phyloP scores from a whole-genome alignment of 768 basidiomycete genomes.

The Termitomyces sp. region DNA sequence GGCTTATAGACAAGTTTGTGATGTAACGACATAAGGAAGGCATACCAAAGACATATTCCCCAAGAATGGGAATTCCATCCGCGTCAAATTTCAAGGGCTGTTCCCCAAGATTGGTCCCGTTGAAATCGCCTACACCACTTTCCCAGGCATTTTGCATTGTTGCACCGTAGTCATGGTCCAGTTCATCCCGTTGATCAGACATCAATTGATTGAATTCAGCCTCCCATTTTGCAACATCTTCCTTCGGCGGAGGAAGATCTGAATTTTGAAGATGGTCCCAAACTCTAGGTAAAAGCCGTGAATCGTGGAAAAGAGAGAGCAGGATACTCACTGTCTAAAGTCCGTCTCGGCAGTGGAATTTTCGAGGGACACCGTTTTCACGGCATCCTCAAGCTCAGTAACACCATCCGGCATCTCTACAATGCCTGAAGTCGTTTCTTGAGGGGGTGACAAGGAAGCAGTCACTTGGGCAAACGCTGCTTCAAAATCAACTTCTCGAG shows the following conservation, averaged over 20 bases:
- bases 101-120: conserved; percentile 25
- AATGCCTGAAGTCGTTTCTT: conserved; percentile 41
- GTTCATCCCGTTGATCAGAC: conserved; percentile 59
- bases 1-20: background rate
- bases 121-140: conserved; percentile 40
- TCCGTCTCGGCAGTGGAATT: conserved; percentile 25
- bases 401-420: conserved; percentile 46
- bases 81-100: conserved; percentile 49
- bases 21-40: background rate
- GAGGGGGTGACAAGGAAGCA: conserved; percentile 40
- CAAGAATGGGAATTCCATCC: conserved; percentile 72
- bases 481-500: conserved; percentile 73
- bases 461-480: conserved; percentile 72
- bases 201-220: conserved; percentile 78
- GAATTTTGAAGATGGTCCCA: conserved; percentile 61
- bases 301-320: background rate
- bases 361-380: conserved; percentile 32
- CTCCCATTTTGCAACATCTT: conserved; percentile 78
- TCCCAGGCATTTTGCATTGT: conserved; percentile 66
- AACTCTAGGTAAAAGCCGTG: conserved; percentile 32
- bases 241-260: conserved; percentile 47
- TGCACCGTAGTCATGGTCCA: conserved; percentile 56
- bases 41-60: conserved; percentile 75
- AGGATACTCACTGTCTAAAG: conserved; percentile 46
- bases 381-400: conserved; percentile 31